A percentile compares a stretch with the other conserved stretches of the same genome.
Evolutionary conservation across 345 rosid species (phyloP).

Genomic region (Populus tremula): DNA sequence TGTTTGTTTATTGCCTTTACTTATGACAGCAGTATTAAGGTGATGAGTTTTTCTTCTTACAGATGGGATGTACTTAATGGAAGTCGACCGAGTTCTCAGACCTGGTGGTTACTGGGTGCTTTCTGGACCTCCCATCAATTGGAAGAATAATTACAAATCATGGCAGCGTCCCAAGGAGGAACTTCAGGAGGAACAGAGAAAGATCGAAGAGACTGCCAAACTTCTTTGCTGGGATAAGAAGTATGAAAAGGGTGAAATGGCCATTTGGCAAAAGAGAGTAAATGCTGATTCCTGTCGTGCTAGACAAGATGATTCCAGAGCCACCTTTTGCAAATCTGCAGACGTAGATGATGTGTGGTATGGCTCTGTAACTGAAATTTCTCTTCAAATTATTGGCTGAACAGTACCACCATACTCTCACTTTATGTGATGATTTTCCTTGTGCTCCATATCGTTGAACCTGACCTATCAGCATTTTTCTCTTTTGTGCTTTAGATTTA

Average conservation of each 20-base stretch:
- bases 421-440: background rate
- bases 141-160: slow-evolving; percentile 78
- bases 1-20: slow-evolving; percentile 6
- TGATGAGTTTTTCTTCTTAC: slow-evolving; percentile 27
- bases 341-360: slow-evolving; percentile 90
- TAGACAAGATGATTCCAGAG: slow-evolving; percentile 63
- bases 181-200: slow-evolving; percentile 81
- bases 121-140: slow-evolving; percentile 97
- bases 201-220: slow-evolving; percentile 77
- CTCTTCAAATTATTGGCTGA: background rate
- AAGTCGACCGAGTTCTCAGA: slow-evolving; percentile 96
- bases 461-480: background rate
- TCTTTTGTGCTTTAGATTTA: background rate
- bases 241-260: slow-evolving; percentile 83
- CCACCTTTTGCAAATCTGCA: slow-evolving; percentile 63
- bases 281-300: slow-evolving; percentile 56
- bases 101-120: slow-evolving; percentile 98
- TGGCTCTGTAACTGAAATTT: slow-evolving; percentile 16
- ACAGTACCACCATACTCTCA: background rate
- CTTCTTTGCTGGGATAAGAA: slow-evolving; percentile 98
- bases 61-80: slow-evolving; percentile 93
- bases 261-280: slow-evolving; percentile 87
- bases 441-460: background rate
- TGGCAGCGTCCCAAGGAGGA: slow-evolving; percentile 98
- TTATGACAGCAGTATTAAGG: background rate